Evolutionary conservation across 2,329 filamentous ascomycete genomes (phyloP), one percentile per base, ranked within the genome.

Genomic region (Acephala macrosclerotiorum): DNA sequence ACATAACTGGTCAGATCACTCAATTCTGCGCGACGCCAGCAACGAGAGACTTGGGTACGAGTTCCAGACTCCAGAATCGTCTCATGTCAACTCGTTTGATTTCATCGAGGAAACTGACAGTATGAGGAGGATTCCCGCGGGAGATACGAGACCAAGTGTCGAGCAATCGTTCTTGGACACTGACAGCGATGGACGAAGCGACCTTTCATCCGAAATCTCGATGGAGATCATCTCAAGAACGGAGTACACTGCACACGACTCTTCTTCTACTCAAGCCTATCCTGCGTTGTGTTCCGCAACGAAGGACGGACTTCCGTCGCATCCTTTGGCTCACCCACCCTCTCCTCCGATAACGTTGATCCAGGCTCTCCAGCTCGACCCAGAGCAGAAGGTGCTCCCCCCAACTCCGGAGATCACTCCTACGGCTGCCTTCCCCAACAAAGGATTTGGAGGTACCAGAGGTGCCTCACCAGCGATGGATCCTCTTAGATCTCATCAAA

Each of bases 121-220:
- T 68, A 78, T 87, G 36, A 71, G 67, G 57, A 68, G 64, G 40
- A 70, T 74, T 33, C 60, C 64, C 56, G 12, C 42, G 22, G 69
- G 69, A n/a, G 55, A 69, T 6, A 70, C 68, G 16, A 66, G 66
- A 51, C 67, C 70, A 20, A 74, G 74, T 51, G 56, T 66, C 18
- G 64, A 83, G 82, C 55, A 77, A 38, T 76, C 75, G 2, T 76
- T 75, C 65, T 66, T 76, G 42, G 69, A 76, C 22, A 73, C 67
- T 45, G 74, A 75, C 59, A 73, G 69, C 53, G 83, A 83, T 49
- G 69, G 72, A 61, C 66, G 71, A 58, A 87, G 83, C 35, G 87
- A 90, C 66, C 79, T 90, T 8, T 91, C 88, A 1, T 90, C 88
- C 0, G 88, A 90, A 69, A 71, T 90, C 51, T 90, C 87, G 0